These are phyloP conservation scores for Fusarium ramigenum DNA, from an alignment of 2,329 filamentous ascomycete genomes.

Conservation along the genomic window DNA sequence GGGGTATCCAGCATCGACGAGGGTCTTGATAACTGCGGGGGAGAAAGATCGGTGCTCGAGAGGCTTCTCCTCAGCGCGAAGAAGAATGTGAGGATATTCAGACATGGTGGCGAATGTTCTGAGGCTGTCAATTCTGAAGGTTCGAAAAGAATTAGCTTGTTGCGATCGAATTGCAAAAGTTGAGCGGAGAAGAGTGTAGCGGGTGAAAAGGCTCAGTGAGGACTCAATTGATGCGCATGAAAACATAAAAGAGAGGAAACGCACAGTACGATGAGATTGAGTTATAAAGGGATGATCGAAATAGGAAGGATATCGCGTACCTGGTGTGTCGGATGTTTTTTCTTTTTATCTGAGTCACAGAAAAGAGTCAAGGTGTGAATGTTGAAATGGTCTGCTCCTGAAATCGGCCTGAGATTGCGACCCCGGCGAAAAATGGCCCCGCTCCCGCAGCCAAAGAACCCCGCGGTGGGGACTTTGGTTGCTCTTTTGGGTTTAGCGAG, in stretches of 20 bases:
- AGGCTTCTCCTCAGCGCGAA: constrained; percentile 68
- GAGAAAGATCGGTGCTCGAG: constrained; percentile 51
- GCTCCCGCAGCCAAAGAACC: constrained; percentile 27
- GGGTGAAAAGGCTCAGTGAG: constrained; percentile 3
- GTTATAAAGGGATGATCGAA: background rate
- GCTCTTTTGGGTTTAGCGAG: constrained; percentile 18
- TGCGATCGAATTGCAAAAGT: background rate
- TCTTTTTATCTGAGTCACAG: constrained; percentile 34
- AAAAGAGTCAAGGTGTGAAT: constrained; percentile 23
- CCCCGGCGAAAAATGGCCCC: constrained; percentile 35
- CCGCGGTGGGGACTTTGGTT: constrained; percentile 5
- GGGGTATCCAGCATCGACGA: constrained; percentile 74
- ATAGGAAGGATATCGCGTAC: constrained; percentile 3
- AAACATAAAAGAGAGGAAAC: background rate
- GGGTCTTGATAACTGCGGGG: constrained; percentile 58
- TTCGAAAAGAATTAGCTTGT: constrained; percentile 13
- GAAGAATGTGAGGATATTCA: constrained; percentile 53
- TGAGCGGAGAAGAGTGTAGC: background rate
- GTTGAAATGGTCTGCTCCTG: constrained; percentile 13
- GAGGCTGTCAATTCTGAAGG: background rate
- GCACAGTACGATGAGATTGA: background rate
- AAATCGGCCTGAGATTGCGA: constrained; percentile 17
- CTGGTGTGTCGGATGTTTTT: constrained; percentile 4
- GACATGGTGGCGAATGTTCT: constrained; percentile 39
- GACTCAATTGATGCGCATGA: background rate